Percentiles rank a stretch among this genome's conserved stretches.
Evolutionary conservation across 179 eudicot species (phyloP).

Genomic region (Actinidia arguta): DNA sequence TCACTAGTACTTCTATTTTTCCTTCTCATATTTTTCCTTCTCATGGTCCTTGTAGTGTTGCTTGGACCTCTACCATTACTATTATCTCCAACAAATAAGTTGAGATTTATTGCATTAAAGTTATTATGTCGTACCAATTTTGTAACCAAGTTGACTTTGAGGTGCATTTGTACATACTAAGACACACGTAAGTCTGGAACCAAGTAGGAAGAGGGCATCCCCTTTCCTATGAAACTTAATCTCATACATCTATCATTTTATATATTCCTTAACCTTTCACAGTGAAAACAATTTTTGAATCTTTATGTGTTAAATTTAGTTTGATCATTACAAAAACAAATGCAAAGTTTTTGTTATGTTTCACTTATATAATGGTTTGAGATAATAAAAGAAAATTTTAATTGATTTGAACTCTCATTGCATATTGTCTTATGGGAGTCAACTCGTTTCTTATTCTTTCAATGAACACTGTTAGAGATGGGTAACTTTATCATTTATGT

Average conservation of each 20-base stretch:
- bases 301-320: slow-evolving; percentile 7
- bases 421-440: background rate
- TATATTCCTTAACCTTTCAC: background rate
- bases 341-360: background rate
- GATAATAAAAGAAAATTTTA: no score
- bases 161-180: background rate
- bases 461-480: no score
- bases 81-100: slow-evolving; percentile 1
- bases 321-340: background rate
- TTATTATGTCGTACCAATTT: no score
- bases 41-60: background rate
- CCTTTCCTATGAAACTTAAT: background rate
- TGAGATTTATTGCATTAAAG: background rate
- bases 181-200: background rate
- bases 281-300: background rate
- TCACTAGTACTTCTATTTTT: background rate
- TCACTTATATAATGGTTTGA: background rate
- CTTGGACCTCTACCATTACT: background rate
- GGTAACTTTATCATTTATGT: no score
- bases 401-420: no score
- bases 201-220: background rate
- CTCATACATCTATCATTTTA: background rate
- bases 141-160: background rate
- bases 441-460: background rate
- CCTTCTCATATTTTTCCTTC: background rate